Evolutionary conservation across 306 rosid species (phyloP).

Genomic region (Castanea sativa): DNA sequence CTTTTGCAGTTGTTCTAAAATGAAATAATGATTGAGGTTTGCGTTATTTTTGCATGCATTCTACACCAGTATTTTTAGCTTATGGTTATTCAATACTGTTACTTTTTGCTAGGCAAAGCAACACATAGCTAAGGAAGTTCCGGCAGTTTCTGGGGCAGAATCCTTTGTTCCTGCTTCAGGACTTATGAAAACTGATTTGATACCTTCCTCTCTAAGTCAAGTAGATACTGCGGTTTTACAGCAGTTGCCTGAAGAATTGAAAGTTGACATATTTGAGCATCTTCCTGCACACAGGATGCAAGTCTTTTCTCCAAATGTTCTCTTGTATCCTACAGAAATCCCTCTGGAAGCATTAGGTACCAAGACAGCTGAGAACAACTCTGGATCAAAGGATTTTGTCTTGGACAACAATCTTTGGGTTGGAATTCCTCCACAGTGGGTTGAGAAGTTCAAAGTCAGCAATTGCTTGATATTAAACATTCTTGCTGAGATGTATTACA

Average conservation of each 20-base stretch:
- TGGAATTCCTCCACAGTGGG: slow-evolving; percentile 87
- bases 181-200: slow-evolving; percentile 51
- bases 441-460: slow-evolving; percentile 62
- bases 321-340: slow-evolving; percentile 21
- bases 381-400: slow-evolving; percentile 32
- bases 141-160: slow-evolving; percentile 35
- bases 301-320: slow-evolving; percentile 40
- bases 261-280: slow-evolving; percentile 58
- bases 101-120: slow-evolving; percentile 31
- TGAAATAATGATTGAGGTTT: background rate
- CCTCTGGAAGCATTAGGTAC: slow-evolving; percentile 28
- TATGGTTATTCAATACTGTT: slow-evolving; percentile 14
- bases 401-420: slow-evolving; percentile 55
- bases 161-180: slow-evolving; percentile 29
- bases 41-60: background rate
- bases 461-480: slow-evolving; percentile 51
- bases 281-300: slow-evolving; percentile 75
- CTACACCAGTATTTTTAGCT: background rate
- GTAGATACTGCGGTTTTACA: slow-evolving; percentile 67
- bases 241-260: slow-evolving; percentile 77
- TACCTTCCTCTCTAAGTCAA: slow-evolving; percentile 91
- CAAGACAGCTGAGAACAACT: slow-evolving; percentile 22
- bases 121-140: slow-evolving; percentile 34
- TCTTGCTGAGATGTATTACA: slow-evolving; percentile 56
- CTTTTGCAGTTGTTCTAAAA: background rate